phyloP scores from a whole-genome alignment of 169 alveolate genomes.

The Plasmodium inui region DNA sequence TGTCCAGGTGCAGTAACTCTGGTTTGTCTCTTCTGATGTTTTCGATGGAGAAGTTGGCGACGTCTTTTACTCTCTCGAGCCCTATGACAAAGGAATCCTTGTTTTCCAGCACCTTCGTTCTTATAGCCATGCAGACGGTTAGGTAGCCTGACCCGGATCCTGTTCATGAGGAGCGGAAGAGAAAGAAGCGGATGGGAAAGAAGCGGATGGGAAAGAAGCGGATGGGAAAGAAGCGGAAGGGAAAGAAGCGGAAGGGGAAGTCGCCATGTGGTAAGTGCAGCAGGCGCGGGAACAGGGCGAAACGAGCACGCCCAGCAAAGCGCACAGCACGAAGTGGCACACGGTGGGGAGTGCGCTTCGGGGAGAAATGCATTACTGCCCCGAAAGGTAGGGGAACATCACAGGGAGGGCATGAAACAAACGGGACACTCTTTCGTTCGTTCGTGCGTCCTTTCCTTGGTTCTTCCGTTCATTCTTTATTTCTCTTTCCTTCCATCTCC shows the following conservation, averaged over 20 bases:
- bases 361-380: neutral
- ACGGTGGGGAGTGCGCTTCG: neutral
- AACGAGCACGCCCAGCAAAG: neutral
- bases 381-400: neutral
- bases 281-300: neutral
- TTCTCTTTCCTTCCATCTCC: neutral
- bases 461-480: neutral
- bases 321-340: neutral
- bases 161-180: neutral
- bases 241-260: no score
- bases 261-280: neutral
- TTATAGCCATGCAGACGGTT: conserved; percentile 74
- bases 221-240: neutral
- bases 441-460: no score
- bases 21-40: conserved; percentile 72
- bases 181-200: neutral
- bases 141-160: conserved; percentile 75
- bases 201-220: neutral
- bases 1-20: conserved; percentile 56
- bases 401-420: neutral
- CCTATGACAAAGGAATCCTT: conserved; percentile 71
- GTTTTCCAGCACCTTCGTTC: conserved; percentile 55
- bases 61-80: conserved; percentile 60
- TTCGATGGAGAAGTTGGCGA: conserved; percentile 49
- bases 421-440: neutral